These are phyloP conservation scores for Ophiosphaerella narmari DNA, from an alignment of 2,329 filamentous ascomycete species.

Conservation along the genomic window DNA sequence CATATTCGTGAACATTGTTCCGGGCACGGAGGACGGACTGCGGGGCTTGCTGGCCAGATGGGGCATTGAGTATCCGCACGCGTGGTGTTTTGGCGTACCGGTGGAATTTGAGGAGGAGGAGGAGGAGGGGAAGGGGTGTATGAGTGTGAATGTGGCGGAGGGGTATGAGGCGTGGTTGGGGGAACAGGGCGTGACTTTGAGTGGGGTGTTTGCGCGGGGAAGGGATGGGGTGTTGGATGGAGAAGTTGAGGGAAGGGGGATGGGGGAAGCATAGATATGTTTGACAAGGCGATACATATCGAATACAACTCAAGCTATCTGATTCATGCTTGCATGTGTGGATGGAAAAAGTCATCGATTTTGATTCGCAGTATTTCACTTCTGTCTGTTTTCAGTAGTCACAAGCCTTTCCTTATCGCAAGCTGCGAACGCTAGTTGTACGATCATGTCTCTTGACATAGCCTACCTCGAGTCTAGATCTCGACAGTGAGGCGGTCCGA, in stretches of 20 bases:
- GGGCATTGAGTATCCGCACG: conserved; percentile 36
- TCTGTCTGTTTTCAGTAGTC: too few species aligned
- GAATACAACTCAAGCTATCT: too few species aligned
- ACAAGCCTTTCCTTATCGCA: too few species aligned
- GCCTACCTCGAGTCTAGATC: too few species aligned
- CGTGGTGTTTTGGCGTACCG: conserved; percentile 28
- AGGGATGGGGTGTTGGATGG: conserved; percentile 17
- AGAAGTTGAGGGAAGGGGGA: conserved; percentile 51
- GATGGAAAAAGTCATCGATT: too few species aligned
- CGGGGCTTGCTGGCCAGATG: conserved; percentile 35
- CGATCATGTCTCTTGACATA: too few species aligned
- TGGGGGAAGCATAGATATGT: conserved; percentile 34
- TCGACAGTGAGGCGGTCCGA: neutral
- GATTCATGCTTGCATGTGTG: too few species aligned
- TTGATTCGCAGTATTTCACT: too few species aligned
- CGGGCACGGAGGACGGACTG: conserved; percentile 39
- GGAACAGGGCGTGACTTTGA: conserved; percentile 37
- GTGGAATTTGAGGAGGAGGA: conserved; percentile 44
- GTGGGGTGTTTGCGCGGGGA: conserved; percentile 20
- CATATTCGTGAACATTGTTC: conserved; percentile 46
- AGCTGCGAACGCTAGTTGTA: too few species aligned
- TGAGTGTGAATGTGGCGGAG: conserved; percentile 32
- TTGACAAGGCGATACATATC: conserved; percentile 33
- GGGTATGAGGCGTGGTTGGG: conserved; percentile 50
- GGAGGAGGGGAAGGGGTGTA: conserved; percentile 49